Percentiles rank a stretch among this genome's conserved stretches.
These are phyloP conservation scores for Amauroascus niger DNA, from an alignment of 2,329 filamentous ascomycete genomes.

Conservation along the genomic window DNA sequence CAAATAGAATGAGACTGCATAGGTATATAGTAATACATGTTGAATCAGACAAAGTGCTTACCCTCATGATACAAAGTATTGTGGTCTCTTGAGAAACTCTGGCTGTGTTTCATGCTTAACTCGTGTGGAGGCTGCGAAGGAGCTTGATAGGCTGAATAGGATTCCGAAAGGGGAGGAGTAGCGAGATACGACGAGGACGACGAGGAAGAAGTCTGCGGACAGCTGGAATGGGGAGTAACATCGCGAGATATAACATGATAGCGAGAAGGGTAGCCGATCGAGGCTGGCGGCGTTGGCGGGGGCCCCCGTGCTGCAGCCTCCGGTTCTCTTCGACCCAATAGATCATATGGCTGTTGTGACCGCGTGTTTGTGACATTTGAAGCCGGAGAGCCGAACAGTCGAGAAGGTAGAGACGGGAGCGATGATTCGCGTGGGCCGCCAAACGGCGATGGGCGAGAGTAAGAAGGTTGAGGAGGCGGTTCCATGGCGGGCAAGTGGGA, in stretches of 20 bases:
- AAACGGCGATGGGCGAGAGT: conserved; percentile 27
- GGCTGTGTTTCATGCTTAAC: conserved; percentile 19
- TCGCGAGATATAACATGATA: conserved; percentile 6
- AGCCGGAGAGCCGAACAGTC: conserved; percentile 18
- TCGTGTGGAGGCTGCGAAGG: conserved; percentile 16
- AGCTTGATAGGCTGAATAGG: conserved; percentile 1
- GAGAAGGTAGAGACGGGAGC: conserved; percentile 20
- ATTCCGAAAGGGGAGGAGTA: conserved; percentile 16
- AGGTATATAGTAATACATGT: not conserved
- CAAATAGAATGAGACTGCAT: not conserved
- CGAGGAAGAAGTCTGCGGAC: conserved; percentile 13
- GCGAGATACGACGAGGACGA: conserved; percentile 17
- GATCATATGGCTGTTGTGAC: conserved; percentile 21
- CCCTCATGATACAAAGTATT: conserved; percentile 23
- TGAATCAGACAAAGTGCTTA: conserved; percentile 16
- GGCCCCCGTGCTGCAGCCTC: conserved; percentile 7
- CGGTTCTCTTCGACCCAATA: conserved; percentile 18
- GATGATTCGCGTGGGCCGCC: conserved; percentile 26
- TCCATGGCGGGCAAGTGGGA: conserved; percentile 1
- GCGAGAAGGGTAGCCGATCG: conserved; percentile 13
- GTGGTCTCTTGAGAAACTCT: conserved; percentile 17
- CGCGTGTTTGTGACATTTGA: conserved; percentile 18
- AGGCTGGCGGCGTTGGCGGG: conserved; percentile 9
- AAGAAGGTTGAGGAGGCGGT: conserved; percentile 18
- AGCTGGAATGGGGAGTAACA: conserved; percentile 10